Evolutionary conservation across 306 rosid species (phyloP).

Genomic region (Vigna trinervia): DNA sequence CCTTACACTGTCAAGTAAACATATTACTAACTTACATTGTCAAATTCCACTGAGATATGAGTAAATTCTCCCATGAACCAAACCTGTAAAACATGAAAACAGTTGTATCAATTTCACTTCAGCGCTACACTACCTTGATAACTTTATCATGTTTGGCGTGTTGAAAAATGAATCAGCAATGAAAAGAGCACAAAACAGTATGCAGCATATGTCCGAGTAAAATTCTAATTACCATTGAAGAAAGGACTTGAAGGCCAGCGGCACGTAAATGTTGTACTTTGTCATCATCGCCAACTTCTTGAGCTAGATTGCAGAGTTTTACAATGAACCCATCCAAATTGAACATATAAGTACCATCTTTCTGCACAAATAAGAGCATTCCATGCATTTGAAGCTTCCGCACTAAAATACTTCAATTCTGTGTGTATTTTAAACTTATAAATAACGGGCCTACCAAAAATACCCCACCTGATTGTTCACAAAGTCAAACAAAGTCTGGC

Average conservation of each 20-base stretch:
- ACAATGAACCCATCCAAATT: slow-evolving; percentile 66
- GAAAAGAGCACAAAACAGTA: slow-evolving; percentile 25
- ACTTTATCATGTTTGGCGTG: slow-evolving; percentile 24
- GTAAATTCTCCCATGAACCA: slow-evolving; percentile 89
- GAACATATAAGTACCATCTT: slow-evolving; percentile 79
- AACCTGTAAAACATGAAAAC: slow-evolving; percentile 56
- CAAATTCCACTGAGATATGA: slow-evolving; percentile 69
- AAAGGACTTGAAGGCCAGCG: slow-evolving; percentile 66
- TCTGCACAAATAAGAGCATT: slow-evolving; percentile 52
- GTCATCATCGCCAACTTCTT: slow-evolving; percentile 66
- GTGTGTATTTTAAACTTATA: slow-evolving; percentile 18
- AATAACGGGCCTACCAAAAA: slow-evolving; percentile 43
- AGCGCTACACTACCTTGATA: neutral
- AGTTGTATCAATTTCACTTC: slow-evolving; percentile 36
- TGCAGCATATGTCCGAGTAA: slow-evolving; percentile 24
- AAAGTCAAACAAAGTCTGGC: slow-evolving; percentile 70
- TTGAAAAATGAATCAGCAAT: slow-evolving; percentile 20
- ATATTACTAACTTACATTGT: slow-evolving; percentile 60
- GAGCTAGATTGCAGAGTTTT: slow-evolving; percentile 67
- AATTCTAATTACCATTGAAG: slow-evolving; percentile 61
- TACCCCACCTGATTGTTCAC: slow-evolving; percentile 75
- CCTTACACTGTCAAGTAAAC: slow-evolving; percentile 26
- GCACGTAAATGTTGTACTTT: slow-evolving; percentile 52
- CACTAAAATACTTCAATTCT: slow-evolving; percentile 5
- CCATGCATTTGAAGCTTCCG: slow-evolving; percentile 15